phyloP scores from a whole-genome alignment of 192 early-diverging fungal species.

The Entrophospora sp. region DNA sequence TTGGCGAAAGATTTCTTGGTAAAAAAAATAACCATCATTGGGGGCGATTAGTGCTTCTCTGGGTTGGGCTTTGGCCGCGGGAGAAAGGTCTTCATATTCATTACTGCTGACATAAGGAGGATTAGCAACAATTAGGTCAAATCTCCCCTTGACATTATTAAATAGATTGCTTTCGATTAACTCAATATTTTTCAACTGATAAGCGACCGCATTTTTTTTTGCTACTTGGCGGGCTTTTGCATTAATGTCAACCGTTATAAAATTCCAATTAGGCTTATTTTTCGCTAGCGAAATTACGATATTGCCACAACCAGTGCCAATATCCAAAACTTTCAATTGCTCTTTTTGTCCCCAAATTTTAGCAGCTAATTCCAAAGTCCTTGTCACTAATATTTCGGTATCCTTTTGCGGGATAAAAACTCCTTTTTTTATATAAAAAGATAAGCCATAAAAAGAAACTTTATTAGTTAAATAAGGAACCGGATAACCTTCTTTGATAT shows the following conservation, averaged over 20 bases:
- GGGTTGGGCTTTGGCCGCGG: background rate
- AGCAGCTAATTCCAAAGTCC: background rate
- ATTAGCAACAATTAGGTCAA: background rate
- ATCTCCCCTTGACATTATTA: background rate
- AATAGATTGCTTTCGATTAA: background rate
- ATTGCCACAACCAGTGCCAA: background rate
- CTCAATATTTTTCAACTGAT: background rate
- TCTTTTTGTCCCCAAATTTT: background rate
- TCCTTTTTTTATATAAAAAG: background rate
- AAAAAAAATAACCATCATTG: constrained; percentile 5
- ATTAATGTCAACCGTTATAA: background rate
- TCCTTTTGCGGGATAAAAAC: background rate
- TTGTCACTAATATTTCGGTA: background rate
- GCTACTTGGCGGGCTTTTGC: background rate
- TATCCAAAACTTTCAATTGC: background rate
- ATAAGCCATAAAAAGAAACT: background rate
- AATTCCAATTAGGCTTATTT: background rate
- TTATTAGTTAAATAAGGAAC: constrained; percentile 8
- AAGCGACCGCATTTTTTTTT: background rate
- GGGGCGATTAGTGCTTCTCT: background rate
- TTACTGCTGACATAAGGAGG: background rate
- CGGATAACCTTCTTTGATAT: background rate
- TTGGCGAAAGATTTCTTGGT: background rate
- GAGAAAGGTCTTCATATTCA: background rate
- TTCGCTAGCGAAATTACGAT: background rate